Evolutionary conservation across 257 asterid genomes (phyloP).

Genomic region (Leptodermis oblonga): DNA sequence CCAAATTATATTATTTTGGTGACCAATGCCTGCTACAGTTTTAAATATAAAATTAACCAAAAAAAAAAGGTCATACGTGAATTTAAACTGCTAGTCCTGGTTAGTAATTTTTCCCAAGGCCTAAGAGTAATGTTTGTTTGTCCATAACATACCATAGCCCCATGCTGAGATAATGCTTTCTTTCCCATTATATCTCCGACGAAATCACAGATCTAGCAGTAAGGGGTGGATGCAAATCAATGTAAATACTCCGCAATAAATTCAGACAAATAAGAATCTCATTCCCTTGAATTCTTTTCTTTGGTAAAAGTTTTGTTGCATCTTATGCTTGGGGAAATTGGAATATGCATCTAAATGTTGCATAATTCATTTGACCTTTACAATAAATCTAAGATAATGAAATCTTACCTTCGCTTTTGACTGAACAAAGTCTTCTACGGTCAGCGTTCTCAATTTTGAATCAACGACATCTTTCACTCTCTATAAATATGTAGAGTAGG

Average conservation of each 20-base stretch:
- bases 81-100: neutral
- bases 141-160: neutral
- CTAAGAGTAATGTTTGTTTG: neutral
- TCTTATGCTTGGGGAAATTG: neutral
- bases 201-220: neutral
- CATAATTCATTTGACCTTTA: neutral
- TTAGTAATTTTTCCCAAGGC: neutral
- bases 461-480: slow-evolving; percentile 35
- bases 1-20: neutral
- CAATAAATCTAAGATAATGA: neutral
- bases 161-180: neutral
- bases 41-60: neutral
- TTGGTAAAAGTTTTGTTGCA: neutral
- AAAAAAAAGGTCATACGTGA: neutral
- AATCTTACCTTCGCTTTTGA: slow-evolving; percentile 78
- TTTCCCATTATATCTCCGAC: neutral
- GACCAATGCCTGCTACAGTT: neutral
- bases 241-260: neutral
- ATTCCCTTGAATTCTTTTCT: too few species aligned
- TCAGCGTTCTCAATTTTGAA: slow-evolving; percentile 55
- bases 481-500: slow-evolving; percentile 25
- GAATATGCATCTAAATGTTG: neutral
- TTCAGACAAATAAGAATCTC: neutral
- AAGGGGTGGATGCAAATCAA: neutral
- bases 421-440: slow-evolving; percentile 67